Base-by-base conservation (phyloP, 2,329 filamentous ascomycete genomes). In the Teratosphaeria nubilosa region DNA sequence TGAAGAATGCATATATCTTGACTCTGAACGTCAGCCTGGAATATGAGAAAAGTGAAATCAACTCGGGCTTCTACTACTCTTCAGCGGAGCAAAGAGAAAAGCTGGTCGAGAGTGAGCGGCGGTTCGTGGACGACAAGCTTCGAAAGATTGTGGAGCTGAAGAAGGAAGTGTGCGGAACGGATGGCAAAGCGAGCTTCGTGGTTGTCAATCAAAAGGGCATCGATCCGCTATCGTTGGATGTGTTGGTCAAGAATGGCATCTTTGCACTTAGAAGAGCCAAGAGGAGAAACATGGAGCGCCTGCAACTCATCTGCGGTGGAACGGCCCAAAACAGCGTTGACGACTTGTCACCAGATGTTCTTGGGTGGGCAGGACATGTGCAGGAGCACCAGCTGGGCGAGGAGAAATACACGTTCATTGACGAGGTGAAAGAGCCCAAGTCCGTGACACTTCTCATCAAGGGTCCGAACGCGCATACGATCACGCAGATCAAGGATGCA, bases 121-220 rank as follows among this genome's bases (percentile, higher is more conserved):
- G 89, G 62, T 96, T 96, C 68, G 91, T 99, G 52, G 94, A 99
- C 69, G 86, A 94, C 64, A 99, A 97, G 81, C 78, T 99, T 66
- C 88, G 91, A 76, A 96, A 95, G 80, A 97, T 99, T 73, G 89
- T 99, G 13, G 92, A 96, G 66, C 80, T 99, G 64, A 99, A 99
- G 84, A 95, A 97, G 80, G 85, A 95, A 75, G 90, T 97, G 14
- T 99, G 94, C 75, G 94, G 92, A 31, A 87, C 86, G 67, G 94
- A 97, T 69, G 85, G 86, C 9, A 94, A 90, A 78, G 96, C 97
- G 82, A 87, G 88, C 69, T 99, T 99, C 72, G 94, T 97, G 64
- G 86, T 99, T 69, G 90, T 99, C 76, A 99, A 99, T 80, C 94
- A 99, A 77, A 99, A 99, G 82, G 94, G 94, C 62, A 99, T 99